Conservation (phyloP, 169 alveolate species). For the Plasmodium ovale region DNA sequence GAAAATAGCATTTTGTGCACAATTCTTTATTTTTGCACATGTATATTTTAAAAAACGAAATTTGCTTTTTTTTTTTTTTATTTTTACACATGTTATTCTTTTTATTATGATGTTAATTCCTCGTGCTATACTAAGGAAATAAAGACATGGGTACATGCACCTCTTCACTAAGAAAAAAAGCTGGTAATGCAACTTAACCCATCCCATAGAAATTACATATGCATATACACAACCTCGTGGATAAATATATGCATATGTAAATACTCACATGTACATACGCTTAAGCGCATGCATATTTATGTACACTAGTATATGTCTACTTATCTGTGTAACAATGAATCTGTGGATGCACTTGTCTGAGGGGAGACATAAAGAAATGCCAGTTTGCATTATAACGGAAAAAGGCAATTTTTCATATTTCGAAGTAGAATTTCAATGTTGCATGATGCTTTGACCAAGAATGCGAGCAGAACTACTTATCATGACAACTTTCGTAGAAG, state of each 20-base stretch:
- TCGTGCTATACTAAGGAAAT: conserved; percentile 15
- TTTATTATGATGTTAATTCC: conserved; percentile 28
- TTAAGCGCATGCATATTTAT: background rate
- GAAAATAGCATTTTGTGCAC: background rate
- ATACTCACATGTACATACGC: background rate
- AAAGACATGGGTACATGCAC: conserved; percentile 77
- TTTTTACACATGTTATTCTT: conserved; percentile 5
- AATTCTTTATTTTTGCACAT: background rate
- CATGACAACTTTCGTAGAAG: no score
- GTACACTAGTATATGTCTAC: no score
- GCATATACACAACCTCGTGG: background rate
- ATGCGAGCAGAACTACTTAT: no score
- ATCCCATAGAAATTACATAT: background rate
- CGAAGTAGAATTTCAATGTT: no score
- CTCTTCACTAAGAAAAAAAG: conserved; percentile 27
- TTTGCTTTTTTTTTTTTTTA: conserved; percentile 8
- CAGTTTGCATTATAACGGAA: background rate
- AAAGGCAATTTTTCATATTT: background rate
- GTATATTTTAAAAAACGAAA: background rate
- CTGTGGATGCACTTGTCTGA: no score
- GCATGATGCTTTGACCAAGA: no score
- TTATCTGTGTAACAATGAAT: no score
- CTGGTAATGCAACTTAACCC: conserved; percentile 28
- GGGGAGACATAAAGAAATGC: background rate
- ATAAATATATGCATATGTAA: background rate